Evolutionary conservation across 2,329 filamentous ascomycete genomes (phyloP), one percentile per base, ranked within the genome.

Genomic region (Pseudocercospora macadamiae): DNA sequence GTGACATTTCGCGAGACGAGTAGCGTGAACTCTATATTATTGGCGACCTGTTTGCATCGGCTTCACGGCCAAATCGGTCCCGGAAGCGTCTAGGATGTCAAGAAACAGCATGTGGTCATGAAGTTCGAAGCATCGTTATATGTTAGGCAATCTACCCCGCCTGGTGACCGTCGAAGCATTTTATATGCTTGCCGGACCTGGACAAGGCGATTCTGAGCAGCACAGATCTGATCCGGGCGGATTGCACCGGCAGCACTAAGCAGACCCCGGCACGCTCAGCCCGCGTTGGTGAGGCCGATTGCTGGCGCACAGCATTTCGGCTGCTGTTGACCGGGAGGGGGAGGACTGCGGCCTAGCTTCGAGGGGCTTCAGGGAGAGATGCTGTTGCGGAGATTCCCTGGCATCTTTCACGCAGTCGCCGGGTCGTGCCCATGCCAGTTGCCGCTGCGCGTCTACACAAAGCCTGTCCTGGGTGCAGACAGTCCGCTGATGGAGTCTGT

Each of bases 11-110:
- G 28, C 34, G 47, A 51, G 47, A 7, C 47, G 25, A 19, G 4
- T 51, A 34, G 47, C 32, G 42, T 32, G 28, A 51, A 51, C 28
- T 51, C 48, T 51, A 28, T 51, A 28, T 47, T 47, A 55, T 47
- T 32, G 42, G 42, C 26, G 48, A 26, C 26, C 42, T 26, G 39
- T 37, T 16, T 18, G 32, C 28, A 19, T 51, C 48, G 48, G 48
- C 48, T 36, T 37, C 28, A 18, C 48, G 48, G 48, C 30, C 48
- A 18, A 2, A 12, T 10, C 21, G 16, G 39, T n/a, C 16, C n/a
- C 39, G 39, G 39, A 19, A 18, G 34, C 14, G 8, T 37, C 14
- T 37, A 14, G 8, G 14, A 18, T 37, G 34, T 37, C 18, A n/a
- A 18, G 14, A 37, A 18, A 14, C 14, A 37, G 34, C 18, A 14